These are phyloP conservation scores for Dipteronia dyeriana DNA, from an alignment of 345 rosid genomes.

Conservation along the genomic window DNA sequence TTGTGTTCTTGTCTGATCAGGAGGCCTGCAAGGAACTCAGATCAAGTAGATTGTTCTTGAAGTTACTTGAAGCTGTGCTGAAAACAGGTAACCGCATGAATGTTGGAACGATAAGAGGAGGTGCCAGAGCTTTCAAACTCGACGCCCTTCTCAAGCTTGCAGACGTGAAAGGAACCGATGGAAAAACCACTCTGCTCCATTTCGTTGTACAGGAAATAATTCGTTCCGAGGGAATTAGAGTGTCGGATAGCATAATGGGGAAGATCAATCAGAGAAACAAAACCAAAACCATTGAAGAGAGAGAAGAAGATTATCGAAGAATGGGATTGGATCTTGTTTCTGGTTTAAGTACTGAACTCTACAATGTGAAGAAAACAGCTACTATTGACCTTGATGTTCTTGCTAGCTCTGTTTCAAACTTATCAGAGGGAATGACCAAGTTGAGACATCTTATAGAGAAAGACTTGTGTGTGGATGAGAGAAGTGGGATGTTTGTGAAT, in stretches of 20 bases:
- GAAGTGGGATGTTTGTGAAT: slow-evolving; percentile 47
- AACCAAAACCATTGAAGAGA: slow-evolving; percentile 61
- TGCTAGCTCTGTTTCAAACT: slow-evolving; percentile 72
- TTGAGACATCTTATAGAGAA: slow-evolving; percentile 47
- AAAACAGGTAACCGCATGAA: slow-evolving; percentile 99
- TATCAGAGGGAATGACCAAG: slow-evolving; percentile 63
- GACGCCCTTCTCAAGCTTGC: slow-evolving; percentile 90
- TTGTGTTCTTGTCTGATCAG: slow-evolving; percentile 29
- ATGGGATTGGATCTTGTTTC: slow-evolving; percentile 95
- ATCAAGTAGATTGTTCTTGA: slow-evolving; percentile 85
- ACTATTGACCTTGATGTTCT: slow-evolving; percentile 86
- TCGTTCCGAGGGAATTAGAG: slow-evolving; percentile 85
- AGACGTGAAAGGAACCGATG: slow-evolving; percentile 92
- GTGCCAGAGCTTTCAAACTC: slow-evolving; percentile 93
- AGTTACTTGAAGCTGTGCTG: slow-evolving; percentile 87
- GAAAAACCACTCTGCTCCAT: slow-evolving; percentile 84
- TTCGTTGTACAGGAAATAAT: slow-evolving; percentile 93
- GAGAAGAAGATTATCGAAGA: slow-evolving; percentile 82
- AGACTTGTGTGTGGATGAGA: slow-evolving; percentile 47
- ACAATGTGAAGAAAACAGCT: slow-evolving; percentile 93
- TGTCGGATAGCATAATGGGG: slow-evolving; percentile 92
- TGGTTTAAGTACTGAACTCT: slow-evolving; percentile 74
- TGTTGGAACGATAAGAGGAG: slow-evolving; percentile 93
- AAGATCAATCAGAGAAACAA: slow-evolving; percentile 64
- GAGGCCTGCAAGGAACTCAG: slow-evolving; percentile 98